Percentiles rank a stretch among this genome's conserved stretches.
phyloP scores from a whole-genome alignment of 371 early-diverging fungal species.

The Lichtheimia ornata region DNA sequence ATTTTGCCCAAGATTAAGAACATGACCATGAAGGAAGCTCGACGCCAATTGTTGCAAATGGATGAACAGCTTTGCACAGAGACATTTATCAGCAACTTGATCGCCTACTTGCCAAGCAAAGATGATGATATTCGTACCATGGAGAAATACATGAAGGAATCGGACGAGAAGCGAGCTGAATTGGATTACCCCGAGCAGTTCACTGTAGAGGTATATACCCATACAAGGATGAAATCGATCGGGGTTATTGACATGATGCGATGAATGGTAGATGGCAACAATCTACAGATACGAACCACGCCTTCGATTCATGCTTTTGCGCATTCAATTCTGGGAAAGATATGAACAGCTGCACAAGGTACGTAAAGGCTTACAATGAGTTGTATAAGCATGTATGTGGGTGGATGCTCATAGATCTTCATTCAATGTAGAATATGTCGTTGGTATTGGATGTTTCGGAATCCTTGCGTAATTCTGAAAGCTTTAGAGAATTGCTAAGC shows the following conservation, averaged over 20 bases:
- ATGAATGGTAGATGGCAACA: conserved; percentile 39
- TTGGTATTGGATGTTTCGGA: conserved; percentile 36
- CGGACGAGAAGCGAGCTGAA: conserved; percentile 40
- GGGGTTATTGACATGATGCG: too few relatives aligned
- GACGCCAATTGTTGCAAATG: conserved; percentile 22
- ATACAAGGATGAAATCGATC: too few relatives aligned
- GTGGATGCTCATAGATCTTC: not conserved
- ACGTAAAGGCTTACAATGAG: not conserved
- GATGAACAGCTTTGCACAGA: conserved; percentile 37
- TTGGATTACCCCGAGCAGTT: conserved; percentile 61
- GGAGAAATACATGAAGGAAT: conserved; percentile 42
- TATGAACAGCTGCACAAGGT: conserved; percentile 39
- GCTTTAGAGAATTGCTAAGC: conserved; percentile 31
- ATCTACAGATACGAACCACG: conserved; percentile 54
- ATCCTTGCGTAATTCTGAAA: conserved; percentile 28
- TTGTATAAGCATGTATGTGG: not conserved
- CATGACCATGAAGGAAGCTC: conserved; percentile 19
- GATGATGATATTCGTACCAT: conserved; percentile 38
- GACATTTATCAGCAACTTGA: conserved; percentile 36
- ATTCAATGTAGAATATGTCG: conserved; percentile 32
- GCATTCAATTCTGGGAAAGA: conserved; percentile 50
- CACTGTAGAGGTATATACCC: conserved; percentile 37
- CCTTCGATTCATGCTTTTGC: conserved; percentile 49
- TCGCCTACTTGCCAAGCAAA: conserved; percentile 31
- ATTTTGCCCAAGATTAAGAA: conserved; percentile 23